Evolutionary conservation across 148 eudicot species (phyloP), one percentile per base, ranked within the genome.

Genomic region (Heliamphora exappendiculata): DNA sequence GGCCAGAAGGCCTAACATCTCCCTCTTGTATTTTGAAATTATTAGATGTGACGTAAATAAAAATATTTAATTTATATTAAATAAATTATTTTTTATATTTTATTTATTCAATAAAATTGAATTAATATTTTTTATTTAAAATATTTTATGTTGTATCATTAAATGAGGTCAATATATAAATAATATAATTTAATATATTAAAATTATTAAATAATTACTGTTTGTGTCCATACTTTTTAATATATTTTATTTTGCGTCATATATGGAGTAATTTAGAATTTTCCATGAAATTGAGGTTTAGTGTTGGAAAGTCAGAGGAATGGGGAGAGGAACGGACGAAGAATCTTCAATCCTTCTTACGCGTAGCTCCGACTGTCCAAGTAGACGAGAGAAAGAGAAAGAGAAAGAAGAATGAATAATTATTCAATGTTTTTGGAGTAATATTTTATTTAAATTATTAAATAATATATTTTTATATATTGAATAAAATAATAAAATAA

Each of bases 331-430:
- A 57, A 17, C 6, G 17, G 76, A 57, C 76, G 66, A 16, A 57
- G 67, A 74, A 74, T 60, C 20, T 74, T 74, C 77, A 60, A 42
- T 47, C 28, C 54, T 41, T 17, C 41, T 74, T 74, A 67, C 77
- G 77, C 77, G 68, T 74, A 22, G 67, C 34, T 11, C 51, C 33
- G 10, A 3, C 34, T 36, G 54, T 68, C 33, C 54, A 45, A 42
- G 0, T 7, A 7, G 10, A 7, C 1, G 51, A 67, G 71, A 42
- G 50, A 67, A 31, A 54, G 4, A 13, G 64, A 1, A 3, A 62
- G 24, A 39, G 53, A 44, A 10, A 68, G 72, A 42, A 12, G 62
- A 57, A 9, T 0, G 13, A 0, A 16, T 3, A 3, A 49, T 13
- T n/a, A n/a, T n/a, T n/a, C n/a, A n/a, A n/a, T n/a, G n/a, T n/a